phyloP scores from a whole-genome alignment of 2,329 filamentous ascomycete genomes.

The Talaromyces sp. region DNA sequence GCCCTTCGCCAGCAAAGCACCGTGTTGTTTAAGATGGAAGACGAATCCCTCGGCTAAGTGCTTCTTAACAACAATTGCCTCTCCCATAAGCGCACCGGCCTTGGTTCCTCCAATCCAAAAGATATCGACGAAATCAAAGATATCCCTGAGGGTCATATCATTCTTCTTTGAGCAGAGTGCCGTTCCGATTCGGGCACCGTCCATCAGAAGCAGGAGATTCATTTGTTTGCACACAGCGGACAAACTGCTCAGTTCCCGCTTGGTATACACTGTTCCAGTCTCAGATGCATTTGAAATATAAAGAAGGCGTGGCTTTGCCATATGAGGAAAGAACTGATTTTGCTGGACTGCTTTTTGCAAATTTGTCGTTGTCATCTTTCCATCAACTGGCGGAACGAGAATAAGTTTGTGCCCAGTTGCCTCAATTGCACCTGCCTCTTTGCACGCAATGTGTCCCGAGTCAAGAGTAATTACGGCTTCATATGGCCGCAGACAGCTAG shows the following conservation, averaged over 20 bases:
- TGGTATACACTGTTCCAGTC: constrained; percentile 53
- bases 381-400: constrained; percentile 48
- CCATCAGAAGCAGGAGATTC: constrained; percentile 50
- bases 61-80: constrained; percentile 55
- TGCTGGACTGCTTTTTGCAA: constrained; percentile 49
- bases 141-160: constrained; percentile 49
- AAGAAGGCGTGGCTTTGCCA: constrained; percentile 55
- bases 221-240: constrained; percentile 48
- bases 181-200: constrained; percentile 52
- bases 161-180: constrained; percentile 49
- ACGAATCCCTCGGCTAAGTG: constrained; percentile 51
- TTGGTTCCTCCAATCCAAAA: constrained; percentile 61
- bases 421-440: constrained; percentile 56
- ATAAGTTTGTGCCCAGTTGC: constrained; percentile 58
- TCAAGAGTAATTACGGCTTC: constrained; percentile 56
- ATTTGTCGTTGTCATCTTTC: constrained; percentile 51
- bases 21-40: constrained; percentile 57
- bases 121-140: constrained; percentile 54
- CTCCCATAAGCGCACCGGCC: constrained; percentile 54
- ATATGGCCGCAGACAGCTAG: constrained; percentile 54
- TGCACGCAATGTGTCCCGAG: constrained; percentile 54
- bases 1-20: constrained; percentile 54
- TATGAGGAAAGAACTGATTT: constrained; percentile 57
- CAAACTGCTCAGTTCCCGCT: constrained; percentile 46
- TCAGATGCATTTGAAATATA: constrained; percentile 58